These are phyloP conservation scores for Boletus bicolor DNA, from an alignment of 768 basidiomycete species.

Conservation along the genomic window DNA sequence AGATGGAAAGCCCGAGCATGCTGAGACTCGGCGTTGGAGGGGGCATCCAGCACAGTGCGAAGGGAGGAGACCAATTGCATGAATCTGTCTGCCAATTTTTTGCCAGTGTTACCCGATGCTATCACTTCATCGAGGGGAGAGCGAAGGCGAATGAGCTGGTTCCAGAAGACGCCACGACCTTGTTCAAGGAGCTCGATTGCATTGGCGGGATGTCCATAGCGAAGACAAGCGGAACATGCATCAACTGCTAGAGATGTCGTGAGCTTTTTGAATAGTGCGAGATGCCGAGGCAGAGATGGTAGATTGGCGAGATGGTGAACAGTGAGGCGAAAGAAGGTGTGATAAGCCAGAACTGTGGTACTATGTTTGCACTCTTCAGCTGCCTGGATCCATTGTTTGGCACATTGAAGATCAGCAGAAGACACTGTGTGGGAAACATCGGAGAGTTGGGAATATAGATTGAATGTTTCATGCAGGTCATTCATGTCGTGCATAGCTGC, in stretches of 20 bases:
- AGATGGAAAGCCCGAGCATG: neutral
- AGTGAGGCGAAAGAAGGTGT: slow-evolving; percentile 2
- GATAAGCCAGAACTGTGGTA: slow-evolving; percentile 13
- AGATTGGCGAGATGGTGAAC: slow-evolving; percentile 3
- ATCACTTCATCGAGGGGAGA: slow-evolving; percentile 8
- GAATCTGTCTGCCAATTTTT: neutral
- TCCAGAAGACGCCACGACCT: slow-evolving; percentile 23
- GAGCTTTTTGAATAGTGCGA: neutral
- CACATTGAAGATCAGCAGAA: neutral
- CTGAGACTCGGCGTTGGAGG: neutral
- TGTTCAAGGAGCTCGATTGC: slow-evolving; percentile 34
- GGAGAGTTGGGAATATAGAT: neutral
- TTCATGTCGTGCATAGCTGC: neutral
- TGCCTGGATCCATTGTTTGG: neutral
- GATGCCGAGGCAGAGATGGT: neutral
- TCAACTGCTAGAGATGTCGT: slow-evolving; percentile 5
- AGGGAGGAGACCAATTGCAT: neutral
- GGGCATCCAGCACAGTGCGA: neutral
- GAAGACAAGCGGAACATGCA: slow-evolving; percentile 13
- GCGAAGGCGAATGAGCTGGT: slow-evolving; percentile 16
- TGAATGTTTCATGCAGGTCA: neutral
- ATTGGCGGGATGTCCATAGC: neutral
- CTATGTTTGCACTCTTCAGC: slow-evolving; percentile 2
- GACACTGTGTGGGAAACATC: neutral
- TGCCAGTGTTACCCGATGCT: neutral